phyloP scores from a whole-genome alignment of 2,329 filamentous ascomycete genomes.

The Exophiala lecanii-corni region DNA sequence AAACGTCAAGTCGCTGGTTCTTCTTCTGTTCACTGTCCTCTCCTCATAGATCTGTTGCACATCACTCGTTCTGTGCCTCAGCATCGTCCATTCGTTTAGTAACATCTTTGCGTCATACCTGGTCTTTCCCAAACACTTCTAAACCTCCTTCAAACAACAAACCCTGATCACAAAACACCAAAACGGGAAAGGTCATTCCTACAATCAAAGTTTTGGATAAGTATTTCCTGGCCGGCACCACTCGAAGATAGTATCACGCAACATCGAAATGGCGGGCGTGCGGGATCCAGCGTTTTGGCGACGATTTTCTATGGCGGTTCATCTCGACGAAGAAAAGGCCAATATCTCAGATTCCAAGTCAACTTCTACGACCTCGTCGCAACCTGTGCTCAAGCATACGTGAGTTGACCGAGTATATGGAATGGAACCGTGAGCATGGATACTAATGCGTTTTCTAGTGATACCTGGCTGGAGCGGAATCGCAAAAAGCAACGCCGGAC shows the following conservation, averaged over 20 bases:
- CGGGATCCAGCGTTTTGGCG: slow-evolving; percentile 58
- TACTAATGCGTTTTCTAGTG: too few species aligned
- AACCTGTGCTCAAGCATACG: slow-evolving; percentile 21
- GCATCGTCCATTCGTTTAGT: slow-evolving; percentile 26
- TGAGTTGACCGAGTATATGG: slow-evolving; percentile 20
- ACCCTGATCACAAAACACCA: neutral
- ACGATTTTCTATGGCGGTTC: slow-evolving; percentile 55
- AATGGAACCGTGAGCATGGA: too few species aligned
- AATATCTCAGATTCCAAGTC: slow-evolving; percentile 14
- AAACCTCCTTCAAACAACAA: slow-evolving; percentile 3
- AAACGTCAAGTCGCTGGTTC: neutral
- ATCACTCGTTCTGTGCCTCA: slow-evolving; percentile 26
- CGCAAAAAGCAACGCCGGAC: slow-evolving; percentile 46
- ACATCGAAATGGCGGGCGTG: slow-evolving; percentile 42
- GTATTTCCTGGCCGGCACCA: slow-evolving; percentile 3
- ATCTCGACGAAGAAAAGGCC: slow-evolving; percentile 47
- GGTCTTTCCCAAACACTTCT: slow-evolving; percentile 7
- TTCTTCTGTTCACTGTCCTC: slow-evolving; percentile 8
- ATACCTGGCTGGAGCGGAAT: slow-evolving; percentile 52
- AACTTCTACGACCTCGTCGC: slow-evolving; percentile 12
- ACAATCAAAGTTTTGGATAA: too few species aligned
- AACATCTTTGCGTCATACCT: slow-evolving; percentile 1
- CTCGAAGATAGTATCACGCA: too few species aligned
- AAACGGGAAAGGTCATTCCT: too few species aligned
- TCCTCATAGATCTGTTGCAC: slow-evolving; percentile 23